phyloP scores from a whole-genome alignment of 225 moss, liverwort and hornwort genomes.

The Marchantia paleacea region DNA sequence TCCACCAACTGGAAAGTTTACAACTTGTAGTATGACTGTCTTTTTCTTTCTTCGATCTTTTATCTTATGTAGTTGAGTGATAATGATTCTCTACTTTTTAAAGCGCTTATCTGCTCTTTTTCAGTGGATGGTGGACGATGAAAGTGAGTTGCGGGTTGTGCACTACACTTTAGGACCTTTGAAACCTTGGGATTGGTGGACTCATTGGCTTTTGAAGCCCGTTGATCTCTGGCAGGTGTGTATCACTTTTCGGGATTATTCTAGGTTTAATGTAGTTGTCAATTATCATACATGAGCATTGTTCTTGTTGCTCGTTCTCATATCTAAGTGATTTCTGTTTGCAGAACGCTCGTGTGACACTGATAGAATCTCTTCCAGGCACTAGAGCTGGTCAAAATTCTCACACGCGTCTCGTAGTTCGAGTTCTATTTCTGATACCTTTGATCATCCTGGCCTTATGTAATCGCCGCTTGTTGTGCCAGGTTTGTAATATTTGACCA shows the following conservation, averaged over 20 bases:
- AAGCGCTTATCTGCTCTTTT: neutral
- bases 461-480: constrained; percentile 54
- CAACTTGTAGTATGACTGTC: neutral
- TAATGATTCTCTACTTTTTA: too few species aligned
- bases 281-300: neutral
- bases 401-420: constrained; percentile 59
- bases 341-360: constrained; percentile 70
- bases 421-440: constrained; percentile 64
- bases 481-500: constrained; percentile 20
- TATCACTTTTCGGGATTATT: neutral
- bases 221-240: constrained; percentile 77
- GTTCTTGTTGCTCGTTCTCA: neutral
- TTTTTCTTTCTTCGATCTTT: neutral
- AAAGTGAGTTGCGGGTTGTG: constrained; percentile 71
- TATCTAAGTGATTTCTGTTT: neutral
- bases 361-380: constrained; percentile 69
- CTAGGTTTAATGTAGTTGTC: neutral
- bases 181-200: constrained; percentile 99
- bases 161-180: constrained; percentile 94
- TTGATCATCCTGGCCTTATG: constrained; percentile 59
- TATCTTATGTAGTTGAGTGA: neutral
- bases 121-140: constrained; percentile 93
- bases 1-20: too few species aligned
- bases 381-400: constrained; percentile 69
- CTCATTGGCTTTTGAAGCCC: constrained; percentile 86